phyloP scores from a whole-genome alignment of 768 basidiomycete genomes.

The Cantharellus cinnabarinus region DNA sequence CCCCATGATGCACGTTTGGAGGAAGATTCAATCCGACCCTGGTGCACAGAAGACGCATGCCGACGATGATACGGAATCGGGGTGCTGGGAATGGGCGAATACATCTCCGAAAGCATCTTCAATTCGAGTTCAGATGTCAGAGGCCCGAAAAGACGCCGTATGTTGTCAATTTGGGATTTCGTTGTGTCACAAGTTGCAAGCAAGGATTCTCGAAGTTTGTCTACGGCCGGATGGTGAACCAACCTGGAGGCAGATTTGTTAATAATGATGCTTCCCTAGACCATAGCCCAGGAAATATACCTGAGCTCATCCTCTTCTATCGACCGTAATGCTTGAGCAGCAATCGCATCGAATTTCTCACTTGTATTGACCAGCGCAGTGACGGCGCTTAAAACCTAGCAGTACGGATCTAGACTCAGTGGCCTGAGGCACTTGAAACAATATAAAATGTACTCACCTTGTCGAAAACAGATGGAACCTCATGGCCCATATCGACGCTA shows the following conservation, averaged over 20 bases:
- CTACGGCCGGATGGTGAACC: slow-evolving; percentile 24
- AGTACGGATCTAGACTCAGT: too few species aligned
- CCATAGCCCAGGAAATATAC: slow-evolving; percentile 17
- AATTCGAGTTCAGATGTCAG: slow-evolving; percentile 51
- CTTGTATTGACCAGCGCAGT: slow-evolving; percentile 48
- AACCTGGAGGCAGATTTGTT: too few species aligned
- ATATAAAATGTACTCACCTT: not conserved
- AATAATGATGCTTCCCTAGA: too few species aligned
- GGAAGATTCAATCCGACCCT: not conserved
- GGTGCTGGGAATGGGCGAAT: slow-evolving; percentile 54
- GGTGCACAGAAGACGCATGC: too few species aligned
- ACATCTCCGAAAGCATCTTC: slow-evolving; percentile 73
- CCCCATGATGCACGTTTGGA: not conserved
- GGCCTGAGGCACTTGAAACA: not conserved
- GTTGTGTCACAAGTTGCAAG: slow-evolving; percentile 56
- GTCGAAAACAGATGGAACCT: not conserved
- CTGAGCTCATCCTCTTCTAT: slow-evolving; percentile 52
- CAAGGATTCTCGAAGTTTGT: slow-evolving; percentile 44
- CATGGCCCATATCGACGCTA: not conserved
- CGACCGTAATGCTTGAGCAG: slow-evolving; percentile 43
- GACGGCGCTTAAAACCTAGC: slow-evolving; percentile 42
- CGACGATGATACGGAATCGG: not conserved
- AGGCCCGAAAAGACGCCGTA: slow-evolving; percentile 58
- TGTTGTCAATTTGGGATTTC: slow-evolving; percentile 61
- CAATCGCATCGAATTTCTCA: slow-evolving; percentile 49